A percentile compares a stretch with the other conserved stretches of the same genome.
phyloP scores from a whole-genome alignment of 2,329 filamentous ascomycete genomes.

The Chaetomium sp. region DNA sequence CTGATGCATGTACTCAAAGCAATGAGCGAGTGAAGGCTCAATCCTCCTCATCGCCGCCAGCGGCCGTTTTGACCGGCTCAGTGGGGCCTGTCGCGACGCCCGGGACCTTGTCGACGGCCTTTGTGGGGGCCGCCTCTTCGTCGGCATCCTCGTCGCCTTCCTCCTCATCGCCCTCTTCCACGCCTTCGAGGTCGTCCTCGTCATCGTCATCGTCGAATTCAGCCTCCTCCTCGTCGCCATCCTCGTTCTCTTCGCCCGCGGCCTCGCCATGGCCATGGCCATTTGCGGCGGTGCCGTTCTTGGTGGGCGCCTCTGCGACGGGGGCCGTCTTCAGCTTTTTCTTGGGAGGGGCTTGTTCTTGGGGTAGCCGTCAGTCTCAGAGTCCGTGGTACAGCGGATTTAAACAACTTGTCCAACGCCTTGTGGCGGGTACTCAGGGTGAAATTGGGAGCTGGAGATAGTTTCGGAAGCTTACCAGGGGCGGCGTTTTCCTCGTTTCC shows the following conservation, averaged over 20 bases:
- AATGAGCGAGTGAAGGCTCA: neutral
- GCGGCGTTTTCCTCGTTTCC: conserved; percentile 35
- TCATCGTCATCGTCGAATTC: conserved; percentile 24
- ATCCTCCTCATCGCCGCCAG: conserved; percentile 21
- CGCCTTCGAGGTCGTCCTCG: conserved; percentile 23
- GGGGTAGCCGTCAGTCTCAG: conserved; percentile 10
- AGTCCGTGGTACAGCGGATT: neutral
- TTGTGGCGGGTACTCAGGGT: neutral
- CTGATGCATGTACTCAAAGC: too few species aligned
- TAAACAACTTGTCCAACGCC: neutral
- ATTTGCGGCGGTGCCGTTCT: conserved; percentile 27
- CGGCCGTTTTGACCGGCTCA: conserved; percentile 15
- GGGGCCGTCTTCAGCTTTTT: conserved; percentile 46
- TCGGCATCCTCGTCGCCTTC: conserved; percentile 29
- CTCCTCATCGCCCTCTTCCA: conserved; percentile 23
- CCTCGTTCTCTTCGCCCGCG: conserved; percentile 19
- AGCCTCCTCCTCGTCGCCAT: conserved; percentile 18
- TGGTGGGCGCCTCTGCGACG: conserved; percentile 26
- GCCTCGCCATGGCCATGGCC: conserved; percentile 20
- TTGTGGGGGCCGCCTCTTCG: conserved; percentile 24
- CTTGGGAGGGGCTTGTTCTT: conserved; percentile 39
- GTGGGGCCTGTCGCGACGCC: neutral
- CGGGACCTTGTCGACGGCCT: conserved; percentile 15
- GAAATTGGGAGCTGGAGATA: neutral
- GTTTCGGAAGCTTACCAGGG: conserved; percentile 28